A percentile compares a stretch with the other conserved stretches of the same genome.
These are phyloP conservation scores for Thalassiosira livingstoniorum DNA, from an alignment of 352 stramenopile genomes.

Conservation along the genomic window DNA sequence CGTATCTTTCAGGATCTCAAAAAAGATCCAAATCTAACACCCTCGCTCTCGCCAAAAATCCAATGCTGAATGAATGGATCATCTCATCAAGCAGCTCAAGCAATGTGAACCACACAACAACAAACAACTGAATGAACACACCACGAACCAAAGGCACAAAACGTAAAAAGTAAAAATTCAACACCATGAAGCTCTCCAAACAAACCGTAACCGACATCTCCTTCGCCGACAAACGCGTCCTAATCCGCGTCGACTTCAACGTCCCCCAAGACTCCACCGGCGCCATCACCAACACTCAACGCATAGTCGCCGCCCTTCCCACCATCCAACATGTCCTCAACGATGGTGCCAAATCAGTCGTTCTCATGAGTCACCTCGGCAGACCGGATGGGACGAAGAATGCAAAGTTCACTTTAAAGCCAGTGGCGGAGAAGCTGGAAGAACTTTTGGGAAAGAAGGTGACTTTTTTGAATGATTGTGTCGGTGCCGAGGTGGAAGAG, in stretches of 20 bases:
- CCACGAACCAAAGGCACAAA: no score
- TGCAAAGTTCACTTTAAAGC: constrained; percentile 86
- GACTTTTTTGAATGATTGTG: constrained; percentile 93
- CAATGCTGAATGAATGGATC: no score
- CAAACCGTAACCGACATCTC: constrained; percentile 89
- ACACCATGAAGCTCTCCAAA: constrained; percentile 35
- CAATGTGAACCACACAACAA: no score
- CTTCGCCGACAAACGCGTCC: constrained; percentile 92
- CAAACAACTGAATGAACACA: no score
- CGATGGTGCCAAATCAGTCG: constrained; percentile 45
- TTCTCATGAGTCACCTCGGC: constrained; percentile 69
- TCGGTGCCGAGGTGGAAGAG: constrained; percentile 88
- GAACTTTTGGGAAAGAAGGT: constrained; percentile 76
- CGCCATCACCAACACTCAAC: constrained; percentile 37
- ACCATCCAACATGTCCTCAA: constrained; percentile 72
- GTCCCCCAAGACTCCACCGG: constrained; percentile 85
- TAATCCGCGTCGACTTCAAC: constrained; percentile 99
- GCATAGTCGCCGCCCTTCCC: constrained; percentile 46
- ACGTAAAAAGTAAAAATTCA: no score
- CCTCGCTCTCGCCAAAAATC: no score
- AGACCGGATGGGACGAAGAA: constrained; percentile 52
- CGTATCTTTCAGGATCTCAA: no score
- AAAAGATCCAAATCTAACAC: no score
- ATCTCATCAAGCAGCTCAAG: no score
- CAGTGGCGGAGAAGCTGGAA: constrained; percentile 52